Evolutionary conservation across 768 basidiomycete species (phyloP).

Genomic region (Kwoniella dendrophila): DNA sequence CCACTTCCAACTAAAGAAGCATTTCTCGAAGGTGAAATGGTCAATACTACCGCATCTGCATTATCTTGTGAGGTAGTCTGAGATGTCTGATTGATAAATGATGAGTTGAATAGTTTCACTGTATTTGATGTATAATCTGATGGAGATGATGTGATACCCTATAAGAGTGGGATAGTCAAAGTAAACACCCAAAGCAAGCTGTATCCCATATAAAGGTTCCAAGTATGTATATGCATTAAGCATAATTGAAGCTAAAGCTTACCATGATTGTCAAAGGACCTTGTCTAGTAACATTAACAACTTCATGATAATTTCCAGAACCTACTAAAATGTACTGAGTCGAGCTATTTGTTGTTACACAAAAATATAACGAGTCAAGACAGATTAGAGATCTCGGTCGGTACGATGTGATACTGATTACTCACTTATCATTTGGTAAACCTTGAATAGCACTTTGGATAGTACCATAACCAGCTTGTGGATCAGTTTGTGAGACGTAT

Average conservation of each 20-base stretch:
- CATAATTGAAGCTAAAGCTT: background rate
- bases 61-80: conserved; percentile 58
- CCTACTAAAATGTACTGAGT: conserved; percentile 62
- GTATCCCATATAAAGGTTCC: too few relatives aligned
- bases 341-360: conserved; percentile 55
- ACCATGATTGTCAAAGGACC: conserved; percentile 66
- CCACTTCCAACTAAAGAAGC: conserved; percentile 67
- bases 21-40: conserved; percentile 64
- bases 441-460: conserved; percentile 1
- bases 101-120: conserved; percentile 28
- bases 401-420: too few relatives aligned
- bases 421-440: background rate
- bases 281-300: conserved; percentile 63
- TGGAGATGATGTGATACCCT: conserved; percentile 10
- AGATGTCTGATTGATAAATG: conserved; percentile 33
- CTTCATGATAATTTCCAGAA: conserved; percentile 66
- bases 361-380: too few relatives aligned
- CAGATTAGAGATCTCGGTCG: too few relatives aligned
- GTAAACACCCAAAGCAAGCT: too few relatives aligned
- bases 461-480: conserved; percentile 50
- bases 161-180: background rate
- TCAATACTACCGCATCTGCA: conserved; percentile 65
- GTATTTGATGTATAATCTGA: conserved; percentile 7
- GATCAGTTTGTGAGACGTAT: conserved; percentile 63
- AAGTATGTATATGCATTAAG: background rate